Evolutionary conservation across 2,329 filamentous ascomycete species (phyloP).

Genomic region (Amylocarpus encephaloides): DNA sequence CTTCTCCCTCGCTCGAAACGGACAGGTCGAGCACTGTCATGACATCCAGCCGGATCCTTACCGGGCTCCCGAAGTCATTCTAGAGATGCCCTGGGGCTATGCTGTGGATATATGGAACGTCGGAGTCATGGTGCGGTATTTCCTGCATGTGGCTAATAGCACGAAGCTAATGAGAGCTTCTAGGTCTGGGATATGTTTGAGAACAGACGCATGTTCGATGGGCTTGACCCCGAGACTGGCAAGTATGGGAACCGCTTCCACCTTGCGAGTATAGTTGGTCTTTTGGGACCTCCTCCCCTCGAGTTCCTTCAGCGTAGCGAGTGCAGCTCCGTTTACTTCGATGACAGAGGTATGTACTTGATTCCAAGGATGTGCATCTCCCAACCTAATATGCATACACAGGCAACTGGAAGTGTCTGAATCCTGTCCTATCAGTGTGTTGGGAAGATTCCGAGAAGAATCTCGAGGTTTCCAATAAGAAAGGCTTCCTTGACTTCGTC

Average conservation of each 20-base stretch:
- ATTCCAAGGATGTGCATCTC: constrained; percentile 12
- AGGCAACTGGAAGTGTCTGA: constrained; percentile 23
- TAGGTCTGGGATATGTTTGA: constrained; percentile 26
- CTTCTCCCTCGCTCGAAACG: constrained; percentile 21
- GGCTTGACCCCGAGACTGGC: constrained; percentile 18
- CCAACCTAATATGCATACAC: constrained; percentile 17
- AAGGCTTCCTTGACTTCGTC: constrained; percentile 21
- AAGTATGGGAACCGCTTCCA: constrained; percentile 22
- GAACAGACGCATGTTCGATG: constrained; percentile 20
- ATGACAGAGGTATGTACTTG: constrained; percentile 22
- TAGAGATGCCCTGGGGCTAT: constrained; percentile 33
- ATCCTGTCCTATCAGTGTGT: constrained; percentile 18
- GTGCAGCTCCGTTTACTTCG: constrained; percentile 23
- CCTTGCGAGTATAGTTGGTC: constrained; percentile 25
- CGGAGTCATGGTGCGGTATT: constrained; percentile 30
- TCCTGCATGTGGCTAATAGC: constrained; percentile 13
- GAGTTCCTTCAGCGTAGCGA: constrained; percentile 26
- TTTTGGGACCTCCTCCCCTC: constrained; percentile 25
- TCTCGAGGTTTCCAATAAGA: constrained; percentile 18
- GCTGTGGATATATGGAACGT: constrained; percentile 34
- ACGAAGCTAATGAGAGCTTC: constrained; percentile 17
- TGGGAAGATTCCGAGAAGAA: constrained; percentile 21
- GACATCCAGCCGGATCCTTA: constrained; percentile 25
- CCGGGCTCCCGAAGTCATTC: constrained; percentile 34
- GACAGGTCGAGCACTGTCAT: constrained; percentile 21